Evolutionary conservation across 1,139 yeast species (phyloP).

Genomic region (Hemisphaericaspora subhashii): DNA sequence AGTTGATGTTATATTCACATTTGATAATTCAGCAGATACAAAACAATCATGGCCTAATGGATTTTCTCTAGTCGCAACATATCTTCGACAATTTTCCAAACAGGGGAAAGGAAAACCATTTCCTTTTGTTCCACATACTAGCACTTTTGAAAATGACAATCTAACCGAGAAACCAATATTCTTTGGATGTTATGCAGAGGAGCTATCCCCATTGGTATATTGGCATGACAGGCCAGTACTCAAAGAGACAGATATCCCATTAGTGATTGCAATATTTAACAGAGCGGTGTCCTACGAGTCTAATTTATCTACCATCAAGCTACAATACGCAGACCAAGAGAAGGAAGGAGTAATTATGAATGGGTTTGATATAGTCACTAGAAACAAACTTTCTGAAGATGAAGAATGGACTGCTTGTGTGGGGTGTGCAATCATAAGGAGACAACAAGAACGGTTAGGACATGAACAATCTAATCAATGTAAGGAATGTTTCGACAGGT

Average conservation of each 20-base stretch:
- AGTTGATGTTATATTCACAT: conserved; percentile 31
- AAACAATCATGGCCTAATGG: conserved; percentile 40
- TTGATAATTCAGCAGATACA: conserved; percentile 32
- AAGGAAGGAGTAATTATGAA: conserved; percentile 39
- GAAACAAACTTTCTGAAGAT: conserved; percentile 35
- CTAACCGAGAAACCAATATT: conserved; percentile 45
- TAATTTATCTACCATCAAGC: conserved; percentile 37
- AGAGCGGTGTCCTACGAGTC: conserved; percentile 40
- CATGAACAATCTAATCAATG: conserved; percentile 69
- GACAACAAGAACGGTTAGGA: conserved; percentile 75
- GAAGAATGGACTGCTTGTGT: conserved; percentile 44
- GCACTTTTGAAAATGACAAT: conserved; percentile 33
- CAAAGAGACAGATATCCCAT: conserved; percentile 42
- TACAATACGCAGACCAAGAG: conserved; percentile 33
- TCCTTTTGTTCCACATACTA: conserved; percentile 39
- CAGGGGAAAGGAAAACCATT: conserved; percentile 30
- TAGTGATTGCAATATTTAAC: conserved; percentile 41
- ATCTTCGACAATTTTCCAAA: conserved; percentile 31
- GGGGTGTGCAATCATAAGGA: conserved; percentile 72
- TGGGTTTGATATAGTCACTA: conserved; percentile 36
- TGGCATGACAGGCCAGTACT: too few relatives aligned
- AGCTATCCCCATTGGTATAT: conserved; percentile 35
- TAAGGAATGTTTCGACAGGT: conserved; percentile 63
- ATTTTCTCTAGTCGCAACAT: conserved; percentile 32
- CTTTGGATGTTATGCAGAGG: conserved; percentile 45